phyloP scores from a whole-genome alignment of 169 alveolate genomes.

The Babesia caballi region DNA sequence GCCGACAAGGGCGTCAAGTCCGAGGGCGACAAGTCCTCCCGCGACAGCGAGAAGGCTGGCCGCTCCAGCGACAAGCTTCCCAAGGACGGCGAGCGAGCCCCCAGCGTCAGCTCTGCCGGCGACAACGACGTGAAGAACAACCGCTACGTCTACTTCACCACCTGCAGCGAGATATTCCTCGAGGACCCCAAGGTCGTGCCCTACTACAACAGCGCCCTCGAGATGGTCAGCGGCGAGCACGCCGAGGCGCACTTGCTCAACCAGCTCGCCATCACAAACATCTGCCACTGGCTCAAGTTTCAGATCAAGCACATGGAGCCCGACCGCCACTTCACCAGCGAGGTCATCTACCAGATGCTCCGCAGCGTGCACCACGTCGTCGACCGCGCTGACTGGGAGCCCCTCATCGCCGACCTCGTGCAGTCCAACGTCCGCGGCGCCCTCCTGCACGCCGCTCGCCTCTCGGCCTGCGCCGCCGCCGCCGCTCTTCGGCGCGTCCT shows the following conservation, averaged over 20 bases:
- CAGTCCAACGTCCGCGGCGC: slow-evolving; percentile 82
- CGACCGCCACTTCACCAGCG: slow-evolving; percentile 73
- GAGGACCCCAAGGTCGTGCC: slow-evolving; percentile 61
- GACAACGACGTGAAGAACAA: slow-evolving; percentile 39
- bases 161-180: slow-evolving; percentile 63
- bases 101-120: slow-evolving; percentile 15
- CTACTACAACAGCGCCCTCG: slow-evolving; percentile 59
- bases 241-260: slow-evolving; percentile 77
- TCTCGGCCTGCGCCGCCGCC: slow-evolving; percentile 81
- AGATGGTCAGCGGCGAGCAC: slow-evolving; percentile 78
- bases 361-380: slow-evolving; percentile 83
- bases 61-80: slow-evolving; percentile 3
- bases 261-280: slow-evolving; percentile 80
- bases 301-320: slow-evolving; percentile 83
- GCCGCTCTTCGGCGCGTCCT: slow-evolving; percentile 81
- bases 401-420: slow-evolving; percentile 82
- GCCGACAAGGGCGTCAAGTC: slow-evolving; percentile 10
- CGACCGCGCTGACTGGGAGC: slow-evolving; percentile 86
- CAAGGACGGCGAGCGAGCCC: slow-evolving; percentile 51
- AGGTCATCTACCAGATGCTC: slow-evolving; percentile 84
- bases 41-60: slow-evolving; percentile 57
- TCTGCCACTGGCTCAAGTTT: slow-evolving; percentile 82
- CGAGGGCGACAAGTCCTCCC: slow-evolving; percentile 13
- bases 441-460: slow-evolving; percentile 75
- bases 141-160: slow-evolving; percentile 56